Evolutionary conservation across 805 yeast species (phyloP).

Genomic region (Monosporozyma aerobia): DNA sequence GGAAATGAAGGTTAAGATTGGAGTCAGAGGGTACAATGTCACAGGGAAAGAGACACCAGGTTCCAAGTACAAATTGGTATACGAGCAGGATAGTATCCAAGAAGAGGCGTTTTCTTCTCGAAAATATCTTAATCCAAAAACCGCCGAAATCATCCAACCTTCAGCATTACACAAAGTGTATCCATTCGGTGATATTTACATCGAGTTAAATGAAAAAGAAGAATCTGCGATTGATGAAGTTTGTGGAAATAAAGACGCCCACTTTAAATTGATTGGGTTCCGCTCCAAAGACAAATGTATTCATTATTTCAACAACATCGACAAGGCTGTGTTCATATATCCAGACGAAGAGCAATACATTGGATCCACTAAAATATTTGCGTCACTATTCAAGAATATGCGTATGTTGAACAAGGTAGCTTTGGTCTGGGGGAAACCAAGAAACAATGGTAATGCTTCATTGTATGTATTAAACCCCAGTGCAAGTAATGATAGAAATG

Average conservation of each 20-base stretch:
- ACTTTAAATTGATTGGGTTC: constrained; percentile 61
- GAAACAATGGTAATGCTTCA: constrained; percentile 44
- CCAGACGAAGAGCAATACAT: constrained; percentile 52
- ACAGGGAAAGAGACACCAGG: constrained; percentile 44
- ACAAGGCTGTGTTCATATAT: constrained; percentile 52
- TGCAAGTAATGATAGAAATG: constrained; percentile 30
- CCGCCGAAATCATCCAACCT: constrained; percentile 37
- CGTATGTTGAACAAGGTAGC: constrained; percentile 45
- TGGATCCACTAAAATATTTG: constrained; percentile 60
- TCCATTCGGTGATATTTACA: constrained; percentile 39
- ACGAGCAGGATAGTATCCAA: constrained; percentile 43
- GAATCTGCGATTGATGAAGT: not conserved
- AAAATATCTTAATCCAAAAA: constrained; percentile 30
- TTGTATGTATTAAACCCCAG: constrained; percentile 56
- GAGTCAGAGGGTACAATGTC: constrained; percentile 65
- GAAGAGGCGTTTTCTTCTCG: constrained; percentile 44
- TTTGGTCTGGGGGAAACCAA: constrained; percentile 61
- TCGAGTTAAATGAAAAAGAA: constrained; percentile 33
- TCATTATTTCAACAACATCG: constrained; percentile 42
- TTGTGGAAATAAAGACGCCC: constrained; percentile 28
- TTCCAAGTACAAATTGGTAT: constrained; percentile 40
- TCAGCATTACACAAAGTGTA: constrained; percentile 32
- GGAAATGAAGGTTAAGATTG: constrained; percentile 39
- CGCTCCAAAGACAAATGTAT: constrained; percentile 36
- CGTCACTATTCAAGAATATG: constrained; percentile 58